Evolutionary conservation across 1,284 basidiomycete genomes (phyloP), one percentile per base, ranked within the genome.

Genomic region (Tilletia setariae): DNA sequence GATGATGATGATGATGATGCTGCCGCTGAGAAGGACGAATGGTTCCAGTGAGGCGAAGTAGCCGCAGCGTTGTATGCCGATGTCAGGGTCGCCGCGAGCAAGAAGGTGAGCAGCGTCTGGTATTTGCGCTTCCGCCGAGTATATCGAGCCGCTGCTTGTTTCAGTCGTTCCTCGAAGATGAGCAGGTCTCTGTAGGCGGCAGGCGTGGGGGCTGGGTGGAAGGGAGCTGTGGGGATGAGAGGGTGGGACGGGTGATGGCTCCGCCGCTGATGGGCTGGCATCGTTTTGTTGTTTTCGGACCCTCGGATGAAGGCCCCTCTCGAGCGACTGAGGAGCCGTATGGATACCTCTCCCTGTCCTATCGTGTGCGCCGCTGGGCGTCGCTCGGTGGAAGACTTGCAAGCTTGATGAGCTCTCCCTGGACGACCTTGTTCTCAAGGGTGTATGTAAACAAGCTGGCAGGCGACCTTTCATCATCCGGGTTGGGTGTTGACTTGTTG

Each of bases 131-230:
- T 92, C 70, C 94, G 87, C 59, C 88, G 86, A 78, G 91, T 89
- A 21, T 98, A 85, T 71, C 87, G 88, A 11, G 90, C 88, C 2
- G 93, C 93, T 82, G 92, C 98, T 64, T 91, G 91, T 84, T 98
- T 98, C 67, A 98, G 88, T 19, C 96, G 87, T 83, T 98, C 94
- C 84, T 98, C 95, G 74, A 98, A 98, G 64, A 94, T 85, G 46
- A 98, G 87, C 32, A 98, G 85, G 83, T 98, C 95, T 61, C 91
- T 87, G 82, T 91, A 93, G 0, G 92, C 94, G 19, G 88, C 86
- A 63, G 86, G 85, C 81, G 92, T 91, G 71, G 88, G 87, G 13
- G 88, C 83, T 0, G 91, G 91, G 23, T 66, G 53, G 65, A 73
- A 76, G 0, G 75, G 70, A 40, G 68, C 68, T 1, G 56, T 61